Evolutionary conservation across 2,329 filamentous ascomycete genomes (phyloP), one percentile per base, ranked within the genome.

Genomic region (Hortaea sp.): DNA sequence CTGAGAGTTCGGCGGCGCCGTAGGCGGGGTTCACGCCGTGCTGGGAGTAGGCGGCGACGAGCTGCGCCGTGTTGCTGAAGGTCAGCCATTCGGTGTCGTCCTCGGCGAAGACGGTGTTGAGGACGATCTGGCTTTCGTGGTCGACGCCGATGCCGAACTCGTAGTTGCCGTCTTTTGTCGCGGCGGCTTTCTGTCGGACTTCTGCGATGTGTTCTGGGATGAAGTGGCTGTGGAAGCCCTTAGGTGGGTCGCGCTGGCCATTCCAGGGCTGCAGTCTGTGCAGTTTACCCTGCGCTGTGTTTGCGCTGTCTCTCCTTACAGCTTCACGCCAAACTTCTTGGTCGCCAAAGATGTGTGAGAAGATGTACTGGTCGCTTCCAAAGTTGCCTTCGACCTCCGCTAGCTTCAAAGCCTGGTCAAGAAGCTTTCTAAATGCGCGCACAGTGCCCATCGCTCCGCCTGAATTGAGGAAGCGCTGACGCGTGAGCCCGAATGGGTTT

Each of bases 141-240:
- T 62, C 60, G 10, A 62, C 39, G 5, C 57, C 59, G 7, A 63
- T 58, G 13, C 56, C 54, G 42, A 59, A 63, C n/a, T 63, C 59
- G 32, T 53, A 53, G 5, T 63, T 60, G 0, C 66, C 69, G 47
- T 70, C 65, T 49, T 66, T 69, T 47, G 71, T 69, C 1, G 69
- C 38, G 2, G 53, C 51, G 10, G 57, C 56, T 41, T 59, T 61
- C 12, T 45, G 47, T 11, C 50, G 42, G 6, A 57, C 54, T 37
- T 52, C 49, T 9, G 52, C 45, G 12, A 60, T 40, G 27, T 62
- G 55, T 1, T 43, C 34, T 2, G 50, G 38, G 11, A 49, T 50
- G 42, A 49, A 56, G 2, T 42, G 38, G 37, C 30, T 35, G 32
- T 35, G 32, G 32, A 35, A 35, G 7, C 32, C 32, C 32, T 35